phyloP scores from a whole-genome alignment of 805 yeast genomes.

The Wickerhamomyces chambardii region DNA sequence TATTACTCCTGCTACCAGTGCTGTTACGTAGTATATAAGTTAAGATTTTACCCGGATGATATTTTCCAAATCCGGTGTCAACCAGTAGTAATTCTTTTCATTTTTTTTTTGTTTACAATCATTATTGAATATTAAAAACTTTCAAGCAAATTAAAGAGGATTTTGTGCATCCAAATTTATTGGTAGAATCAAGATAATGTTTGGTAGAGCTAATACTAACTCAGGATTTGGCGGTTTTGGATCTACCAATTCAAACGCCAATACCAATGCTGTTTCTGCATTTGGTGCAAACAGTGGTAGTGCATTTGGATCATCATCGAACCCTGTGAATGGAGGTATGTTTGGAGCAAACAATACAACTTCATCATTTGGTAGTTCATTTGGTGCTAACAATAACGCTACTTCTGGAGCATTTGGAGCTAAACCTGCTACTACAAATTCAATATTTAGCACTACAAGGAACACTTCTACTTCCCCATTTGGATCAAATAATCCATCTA shows the following conservation, averaged over 20 bases:
- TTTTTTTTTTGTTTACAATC: too few relatives aligned
- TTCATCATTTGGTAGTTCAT: slow-evolving; percentile 15
- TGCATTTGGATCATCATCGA: slow-evolving; percentile 30
- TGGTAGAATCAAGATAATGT: slow-evolving; percentile 7
- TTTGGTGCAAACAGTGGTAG: slow-evolving; percentile 22
- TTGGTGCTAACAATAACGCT: slow-evolving; percentile 14
- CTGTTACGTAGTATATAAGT: too few relatives aligned
- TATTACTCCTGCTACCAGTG: too few relatives aligned
- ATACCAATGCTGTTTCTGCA: slow-evolving; percentile 10
- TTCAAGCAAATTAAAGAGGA: too few relatives aligned
- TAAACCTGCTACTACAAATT: slow-evolving; percentile 18
- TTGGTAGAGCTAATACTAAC: slow-evolving; percentile 15
- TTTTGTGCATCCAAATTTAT: too few relatives aligned
- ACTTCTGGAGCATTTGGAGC: slow-evolving; percentile 19
- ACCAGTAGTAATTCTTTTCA: too few relatives aligned
- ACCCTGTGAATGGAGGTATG: too few relatives aligned
- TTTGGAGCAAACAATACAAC: too few relatives aligned
- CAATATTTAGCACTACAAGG: slow-evolving; percentile 20
- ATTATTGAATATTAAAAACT: too few relatives aligned
- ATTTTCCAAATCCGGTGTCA: too few relatives aligned
- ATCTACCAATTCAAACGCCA: slow-evolving; percentile 9
- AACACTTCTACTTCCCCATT: slow-evolving; percentile 8
- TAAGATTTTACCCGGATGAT: too few relatives aligned
- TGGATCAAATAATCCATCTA: slow-evolving; percentile 3
- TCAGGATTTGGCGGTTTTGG: slow-evolving; percentile 23